Percentiles rank a stretch among this genome's conserved stretches.
phyloP scores from a whole-genome alignment of 352 stramenopile species.

The Globisporangium carolinianum region DNA sequence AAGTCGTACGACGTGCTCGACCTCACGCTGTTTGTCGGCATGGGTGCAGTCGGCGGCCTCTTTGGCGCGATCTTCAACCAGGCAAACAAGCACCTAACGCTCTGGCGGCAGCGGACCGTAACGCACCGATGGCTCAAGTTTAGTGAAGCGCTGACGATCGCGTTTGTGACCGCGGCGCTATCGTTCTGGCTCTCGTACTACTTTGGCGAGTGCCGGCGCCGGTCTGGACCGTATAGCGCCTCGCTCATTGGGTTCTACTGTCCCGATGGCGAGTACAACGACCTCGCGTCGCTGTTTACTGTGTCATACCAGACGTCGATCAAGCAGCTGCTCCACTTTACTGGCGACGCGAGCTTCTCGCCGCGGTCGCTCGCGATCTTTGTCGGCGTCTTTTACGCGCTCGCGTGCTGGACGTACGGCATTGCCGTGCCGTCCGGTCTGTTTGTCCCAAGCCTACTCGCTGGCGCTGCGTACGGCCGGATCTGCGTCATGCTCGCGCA shows the following conservation, averaged over 20 bases:
- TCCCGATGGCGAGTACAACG: constrained; percentile 94
- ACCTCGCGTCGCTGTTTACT: constrained; percentile 95
- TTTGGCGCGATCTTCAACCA: constrained; percentile 96
- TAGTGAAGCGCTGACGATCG: constrained; percentile 56
- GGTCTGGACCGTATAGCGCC: constrained; percentile 53
- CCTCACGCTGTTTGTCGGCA: constrained; percentile 93
- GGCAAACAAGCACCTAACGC: constrained; percentile 90
- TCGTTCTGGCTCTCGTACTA: constrained; percentile 79
- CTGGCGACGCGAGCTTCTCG: constrained; percentile 86
- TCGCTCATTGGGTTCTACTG: constrained; percentile 93
- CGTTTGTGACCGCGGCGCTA: constrained; percentile 45
- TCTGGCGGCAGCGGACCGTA: constrained; percentile 60
- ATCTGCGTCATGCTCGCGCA: constrained; percentile 67
- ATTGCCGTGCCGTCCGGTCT: constrained; percentile 95
- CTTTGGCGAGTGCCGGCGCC: constrained; percentile 56
- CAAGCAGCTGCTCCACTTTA: constrained; percentile 97
- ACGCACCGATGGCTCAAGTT: constrained; percentile 64
- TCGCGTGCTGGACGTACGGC: constrained; percentile 94
- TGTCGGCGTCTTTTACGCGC: constrained; percentile 92
- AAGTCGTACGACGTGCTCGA: constrained; percentile 94
- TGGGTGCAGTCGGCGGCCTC: constrained; percentile 95
- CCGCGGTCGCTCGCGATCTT: constrained; percentile 93
- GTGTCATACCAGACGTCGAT: constrained; percentile 92
- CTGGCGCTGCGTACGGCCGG: constrained; percentile 92
- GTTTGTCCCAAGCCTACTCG: constrained; percentile 95